These are phyloP conservation scores for Mortierella sp. DNA, from an alignment of 371 early-diverging fungal genomes.

Conservation along the genomic window DNA sequence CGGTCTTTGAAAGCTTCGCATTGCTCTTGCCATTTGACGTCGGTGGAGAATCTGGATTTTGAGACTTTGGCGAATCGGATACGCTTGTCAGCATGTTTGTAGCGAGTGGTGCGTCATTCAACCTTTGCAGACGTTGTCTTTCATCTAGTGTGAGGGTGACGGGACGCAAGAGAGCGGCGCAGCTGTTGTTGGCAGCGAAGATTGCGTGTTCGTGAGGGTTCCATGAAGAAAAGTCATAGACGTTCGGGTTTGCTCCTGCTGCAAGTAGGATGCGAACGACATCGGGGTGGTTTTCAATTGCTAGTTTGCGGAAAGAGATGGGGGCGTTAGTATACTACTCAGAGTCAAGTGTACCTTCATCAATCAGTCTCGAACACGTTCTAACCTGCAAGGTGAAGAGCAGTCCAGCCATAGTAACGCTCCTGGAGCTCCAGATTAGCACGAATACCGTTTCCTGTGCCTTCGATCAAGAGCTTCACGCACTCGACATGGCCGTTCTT, in stretches of 20 bases:
- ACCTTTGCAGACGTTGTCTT: constrained; percentile 20
- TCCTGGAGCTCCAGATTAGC: constrained; percentile 53
- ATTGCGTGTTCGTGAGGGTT: constrained; percentile 77
- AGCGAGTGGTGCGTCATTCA: constrained; percentile 1
- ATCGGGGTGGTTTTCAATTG: constrained; percentile 67
- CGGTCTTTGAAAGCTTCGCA: constrained; percentile 40
- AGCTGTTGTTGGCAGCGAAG: constrained; percentile 67
- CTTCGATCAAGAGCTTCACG: constrained; percentile 59
- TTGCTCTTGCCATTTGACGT: constrained; percentile 28
- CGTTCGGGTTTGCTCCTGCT: constrained; percentile 65
- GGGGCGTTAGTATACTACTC: not conserved
- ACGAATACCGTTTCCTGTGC: constrained; percentile 13
- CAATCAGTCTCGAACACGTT: not conserved
- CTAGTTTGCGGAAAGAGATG: constrained; percentile 29
- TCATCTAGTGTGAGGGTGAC: constrained; percentile 28
- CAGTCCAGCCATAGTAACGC: constrained; percentile 71
- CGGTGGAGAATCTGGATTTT: constrained; percentile 38
- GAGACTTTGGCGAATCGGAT: constrained; percentile 13
- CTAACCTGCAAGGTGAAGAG: constrained; percentile 70
- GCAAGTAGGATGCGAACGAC: constrained; percentile 62
- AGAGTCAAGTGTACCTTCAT: too few relatives aligned
- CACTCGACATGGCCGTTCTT: constrained; percentile 65
- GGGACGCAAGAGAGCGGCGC: constrained; percentile 64
- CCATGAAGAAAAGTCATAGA: constrained; percentile 66
- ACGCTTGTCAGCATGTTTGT: constrained; percentile 10